phyloP scores from a whole-genome alignment of 228 moss, liverwort and hornwort species.

The Sphagnum fallax region DNA sequence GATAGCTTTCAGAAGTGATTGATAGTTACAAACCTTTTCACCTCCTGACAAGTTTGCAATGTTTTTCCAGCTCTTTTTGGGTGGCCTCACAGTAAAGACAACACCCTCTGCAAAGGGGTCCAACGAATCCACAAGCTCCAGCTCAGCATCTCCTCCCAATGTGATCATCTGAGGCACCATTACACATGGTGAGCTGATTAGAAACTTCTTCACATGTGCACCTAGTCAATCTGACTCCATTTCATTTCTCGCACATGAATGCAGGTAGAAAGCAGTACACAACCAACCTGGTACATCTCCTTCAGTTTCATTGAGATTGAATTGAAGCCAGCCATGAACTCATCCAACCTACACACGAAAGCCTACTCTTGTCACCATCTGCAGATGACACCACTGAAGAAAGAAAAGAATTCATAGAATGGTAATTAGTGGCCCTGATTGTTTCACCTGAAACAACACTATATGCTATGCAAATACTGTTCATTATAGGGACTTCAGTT shows the following conservation, averaged over 20 bases:
- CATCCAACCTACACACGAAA: slow-evolving; percentile 60
- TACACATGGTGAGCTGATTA: neutral
- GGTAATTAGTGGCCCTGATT: too few relatives aligned
- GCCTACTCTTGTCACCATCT: neutral
- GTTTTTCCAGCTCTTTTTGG: slow-evolving; percentile 99
- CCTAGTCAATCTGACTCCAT: too few relatives aligned
- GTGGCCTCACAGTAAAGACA: slow-evolving; percentile 94
- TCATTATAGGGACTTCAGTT: too few relatives aligned
- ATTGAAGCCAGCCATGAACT: slow-evolving; percentile 98
- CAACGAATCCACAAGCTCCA: slow-evolving; percentile 96
- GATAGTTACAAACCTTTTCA: slow-evolving; percentile 57
- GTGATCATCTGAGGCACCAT: slow-evolving; percentile 78
- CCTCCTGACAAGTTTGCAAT: slow-evolving; percentile 95
- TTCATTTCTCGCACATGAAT: neutral
- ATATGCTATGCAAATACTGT: too few relatives aligned
- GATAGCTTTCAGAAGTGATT: neutral
- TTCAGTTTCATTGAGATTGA: slow-evolving; percentile 90
- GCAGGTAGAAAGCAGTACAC: neutral
- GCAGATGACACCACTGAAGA: too few relatives aligned
- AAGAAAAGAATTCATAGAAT: too few relatives aligned
- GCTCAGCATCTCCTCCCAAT: slow-evolving; percentile 92
- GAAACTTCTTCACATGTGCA: neutral
- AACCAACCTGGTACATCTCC: slow-evolving; percentile 95
- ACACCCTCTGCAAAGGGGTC: slow-evolving; percentile 98
- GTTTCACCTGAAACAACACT: too few relatives aligned